Percentiles rank a stretch among this genome's conserved stretches.
Conservation (phyloP, 2,329 filamentous ascomycete genomes). For the Trematosphaeria pertusa region DNA sequence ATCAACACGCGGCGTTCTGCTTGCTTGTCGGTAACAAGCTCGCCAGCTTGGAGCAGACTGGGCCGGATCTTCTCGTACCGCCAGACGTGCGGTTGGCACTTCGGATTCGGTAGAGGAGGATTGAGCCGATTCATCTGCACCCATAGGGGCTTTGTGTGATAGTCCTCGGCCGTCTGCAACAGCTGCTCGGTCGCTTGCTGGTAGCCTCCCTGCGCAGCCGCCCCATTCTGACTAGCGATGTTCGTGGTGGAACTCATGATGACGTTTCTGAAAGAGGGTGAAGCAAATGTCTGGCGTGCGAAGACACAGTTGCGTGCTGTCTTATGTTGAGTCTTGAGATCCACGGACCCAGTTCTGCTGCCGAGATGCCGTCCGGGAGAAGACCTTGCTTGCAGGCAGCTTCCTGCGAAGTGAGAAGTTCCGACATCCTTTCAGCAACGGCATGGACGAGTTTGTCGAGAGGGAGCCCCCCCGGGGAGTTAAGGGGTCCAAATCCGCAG, state of each 20-base stretch:
- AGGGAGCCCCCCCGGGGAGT: too few species aligned
- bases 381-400: neutral
- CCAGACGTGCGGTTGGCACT: constrained; percentile 47
- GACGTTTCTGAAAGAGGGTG: neutral
- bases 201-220: neutral
- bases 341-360: neutral
- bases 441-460: neutral
- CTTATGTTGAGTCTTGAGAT: neutral
- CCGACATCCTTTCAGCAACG: neutral
- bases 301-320: neutral
- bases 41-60: constrained; percentile 44
- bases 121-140: constrained; percentile 57
- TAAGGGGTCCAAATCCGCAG: neutral
- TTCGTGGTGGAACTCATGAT: neutral
- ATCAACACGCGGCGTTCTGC: constrained; percentile 52
- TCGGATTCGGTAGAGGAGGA: constrained; percentile 56
- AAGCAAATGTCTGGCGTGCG: neutral
- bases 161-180: constrained; percentile 1
- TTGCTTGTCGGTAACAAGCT: constrained; percentile 46
- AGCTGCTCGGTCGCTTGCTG: neutral
- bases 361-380: neutral
- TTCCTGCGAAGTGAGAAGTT: neutral
- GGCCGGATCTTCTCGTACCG: constrained; percentile 47
- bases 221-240: neutral
- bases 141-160: constrained; percentile 52